Percentiles rank a stretch among this genome's conserved stretches.
phyloP scores from a whole-genome alignment of 495 filamentous ascomycete genomes.

The Daldinia decipiens region DNA sequence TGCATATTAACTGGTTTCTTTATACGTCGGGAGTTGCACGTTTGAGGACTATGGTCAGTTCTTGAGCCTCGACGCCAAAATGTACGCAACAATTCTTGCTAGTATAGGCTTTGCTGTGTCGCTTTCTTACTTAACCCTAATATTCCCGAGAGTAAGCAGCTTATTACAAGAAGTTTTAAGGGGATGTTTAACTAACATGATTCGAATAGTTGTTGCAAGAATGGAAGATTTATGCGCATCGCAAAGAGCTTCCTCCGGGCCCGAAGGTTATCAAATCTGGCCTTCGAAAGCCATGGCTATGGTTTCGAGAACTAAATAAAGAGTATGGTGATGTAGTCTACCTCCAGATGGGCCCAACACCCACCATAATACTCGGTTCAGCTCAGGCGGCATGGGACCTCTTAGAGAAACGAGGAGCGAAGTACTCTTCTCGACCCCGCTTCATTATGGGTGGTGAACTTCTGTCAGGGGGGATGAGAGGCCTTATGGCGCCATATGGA shows the following conservation, averaged over 20 bases:
- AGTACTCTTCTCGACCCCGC: slow-evolving; percentile 60
- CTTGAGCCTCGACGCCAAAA: slow-evolving; percentile 7
- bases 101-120: slow-evolving; percentile 40
- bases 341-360: slow-evolving; percentile 69
- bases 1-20: slow-evolving; percentile 8
- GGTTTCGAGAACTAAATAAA: slow-evolving; percentile 65
- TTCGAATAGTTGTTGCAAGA: slow-evolving; percentile 41
- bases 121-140: slow-evolving; percentile 41
- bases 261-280: slow-evolving; percentile 50
- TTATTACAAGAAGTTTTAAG: neutral
- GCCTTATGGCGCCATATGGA: slow-evolving; percentile 63
- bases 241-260: slow-evolving; percentile 49
- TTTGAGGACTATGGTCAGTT: neutral
- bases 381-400: slow-evolving; percentile 66
- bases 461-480: slow-evolving; percentile 58
- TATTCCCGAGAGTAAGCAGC: slow-evolving; percentile 43
- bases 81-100: slow-evolving; percentile 28
- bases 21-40: neutral
- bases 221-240: slow-evolving; percentile 48
- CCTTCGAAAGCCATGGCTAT: slow-evolving; percentile 64
- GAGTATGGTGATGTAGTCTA: slow-evolving; percentile 69
- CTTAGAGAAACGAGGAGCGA: slow-evolving; percentile 62
- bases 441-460: slow-evolving; percentile 65
- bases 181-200: neutral
- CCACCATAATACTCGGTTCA: slow-evolving; percentile 71